Conservation (phyloP, 768 basidiomycete species). For the Naematelia aurantialba region DNA sequence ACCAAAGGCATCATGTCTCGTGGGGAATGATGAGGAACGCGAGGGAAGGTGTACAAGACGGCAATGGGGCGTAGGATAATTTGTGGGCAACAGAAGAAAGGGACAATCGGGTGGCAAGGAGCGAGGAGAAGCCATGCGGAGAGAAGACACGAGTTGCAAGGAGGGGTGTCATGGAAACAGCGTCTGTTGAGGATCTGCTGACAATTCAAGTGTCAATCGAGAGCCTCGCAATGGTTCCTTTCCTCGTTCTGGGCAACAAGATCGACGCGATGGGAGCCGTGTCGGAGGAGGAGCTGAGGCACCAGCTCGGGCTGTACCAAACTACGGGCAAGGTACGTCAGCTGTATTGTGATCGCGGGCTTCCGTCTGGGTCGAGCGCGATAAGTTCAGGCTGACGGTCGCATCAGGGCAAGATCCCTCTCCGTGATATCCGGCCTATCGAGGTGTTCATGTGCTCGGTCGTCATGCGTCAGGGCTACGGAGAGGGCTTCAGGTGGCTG, state of each 20-base stretch:
- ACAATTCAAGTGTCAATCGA: constrained; percentile 68
- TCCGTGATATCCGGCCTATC: constrained; percentile 94
- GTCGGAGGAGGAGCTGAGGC: constrained; percentile 93
- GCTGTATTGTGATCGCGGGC: too few relatives aligned
- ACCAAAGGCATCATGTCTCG: too few relatives aligned
- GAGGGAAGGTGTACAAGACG: too few relatives aligned
- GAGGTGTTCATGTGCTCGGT: constrained; percentile 99
- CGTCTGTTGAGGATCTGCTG: too few relatives aligned
- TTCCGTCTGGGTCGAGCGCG: too few relatives aligned
- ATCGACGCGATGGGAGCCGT: constrained; percentile 98
- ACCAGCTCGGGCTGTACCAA: constrained; percentile 91
- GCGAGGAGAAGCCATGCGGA: neutral
- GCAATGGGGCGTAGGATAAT: too few relatives aligned
- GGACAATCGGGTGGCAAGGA: neutral
- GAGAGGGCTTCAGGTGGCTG: constrained; percentile 97
- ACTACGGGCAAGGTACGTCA: constrained; percentile 91
- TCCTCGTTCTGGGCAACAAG: constrained; percentile 98
- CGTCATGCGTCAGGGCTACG: constrained; percentile 96
- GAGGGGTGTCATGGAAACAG: too few relatives aligned
- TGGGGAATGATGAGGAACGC: too few relatives aligned
- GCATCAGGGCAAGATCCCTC: constrained; percentile 91
- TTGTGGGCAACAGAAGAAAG: neutral
- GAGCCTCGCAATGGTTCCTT: constrained; percentile 90
- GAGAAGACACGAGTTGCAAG: neutral
- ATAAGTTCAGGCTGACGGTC: too few relatives aligned